phyloP scores from a whole-genome alignment of 495 filamentous ascomycete genomes.

The Neurospora sp. region DNA sequence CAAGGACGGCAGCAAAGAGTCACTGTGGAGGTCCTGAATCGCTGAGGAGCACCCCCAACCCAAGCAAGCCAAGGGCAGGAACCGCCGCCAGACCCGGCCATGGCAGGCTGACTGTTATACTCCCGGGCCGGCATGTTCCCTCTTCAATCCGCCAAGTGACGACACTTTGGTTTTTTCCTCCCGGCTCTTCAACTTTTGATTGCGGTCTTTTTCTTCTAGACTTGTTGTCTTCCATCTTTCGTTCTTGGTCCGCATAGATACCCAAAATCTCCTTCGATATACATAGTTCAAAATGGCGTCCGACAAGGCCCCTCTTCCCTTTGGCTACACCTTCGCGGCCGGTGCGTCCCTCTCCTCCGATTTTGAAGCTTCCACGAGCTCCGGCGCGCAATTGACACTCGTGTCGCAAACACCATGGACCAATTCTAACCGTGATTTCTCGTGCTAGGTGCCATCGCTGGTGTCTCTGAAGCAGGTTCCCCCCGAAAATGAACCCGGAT shows the following conservation, averaged over 20 bases:
- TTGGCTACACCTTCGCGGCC: constrained; percentile 27
- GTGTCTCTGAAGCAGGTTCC: constrained; percentile 18
- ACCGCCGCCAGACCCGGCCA: not conserved
- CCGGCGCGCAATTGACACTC: not conserved
- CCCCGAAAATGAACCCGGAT: not conserved
- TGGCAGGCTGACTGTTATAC: not conserved
- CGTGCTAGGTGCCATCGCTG: constrained; percentile 17
- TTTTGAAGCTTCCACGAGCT: not conserved
- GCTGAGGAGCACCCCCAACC: not conserved
- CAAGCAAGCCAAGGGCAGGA: not conserved
- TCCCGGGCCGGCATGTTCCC: not conserved
- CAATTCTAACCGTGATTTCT: constrained; percentile 12
- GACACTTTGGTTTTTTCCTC: not conserved
- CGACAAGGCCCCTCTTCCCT: constrained; percentile 24
- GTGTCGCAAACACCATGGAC: not conserved
- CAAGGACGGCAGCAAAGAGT: not conserved
- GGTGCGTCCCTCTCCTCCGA: constrained; percentile 10
- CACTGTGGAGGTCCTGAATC: not conserved
- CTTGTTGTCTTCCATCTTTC: too few relatives aligned
- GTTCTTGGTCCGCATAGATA: not conserved
- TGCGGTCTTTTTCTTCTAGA: constrained; percentile 9
- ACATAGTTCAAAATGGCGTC: constrained; percentile 16
- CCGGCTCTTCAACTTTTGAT: constrained; percentile 2
- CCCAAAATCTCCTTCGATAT: not conserved
- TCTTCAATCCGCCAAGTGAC: constrained; percentile 1